phyloP scores from a whole-genome alignment of 305 asterid genomes.

The Fraxinus floribunda region DNA sequence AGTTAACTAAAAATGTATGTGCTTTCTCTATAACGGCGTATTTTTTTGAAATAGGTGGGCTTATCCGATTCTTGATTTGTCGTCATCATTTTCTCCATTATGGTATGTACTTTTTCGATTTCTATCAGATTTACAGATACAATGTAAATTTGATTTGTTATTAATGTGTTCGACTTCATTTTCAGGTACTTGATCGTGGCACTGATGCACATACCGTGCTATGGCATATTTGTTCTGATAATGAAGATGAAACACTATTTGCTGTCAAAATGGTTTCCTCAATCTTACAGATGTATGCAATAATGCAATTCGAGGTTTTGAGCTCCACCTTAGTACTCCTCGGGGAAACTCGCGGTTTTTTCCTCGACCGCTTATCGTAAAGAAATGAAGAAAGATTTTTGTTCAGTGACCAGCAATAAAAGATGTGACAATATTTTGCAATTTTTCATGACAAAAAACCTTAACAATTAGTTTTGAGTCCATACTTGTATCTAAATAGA shows the following conservation, averaged over 20 bases:
- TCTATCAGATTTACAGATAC: not conserved
- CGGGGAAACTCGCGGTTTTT: not conserved
- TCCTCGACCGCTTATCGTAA: not conserved
- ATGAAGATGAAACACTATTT: slow-evolving; percentile 72
- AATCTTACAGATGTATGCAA: slow-evolving; percentile 47
- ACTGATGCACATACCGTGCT: slow-evolving; percentile 92
- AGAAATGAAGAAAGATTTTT: not conserved
- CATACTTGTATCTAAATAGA: slow-evolving; percentile 34
- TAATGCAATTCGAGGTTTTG: slow-evolving; percentile 26
- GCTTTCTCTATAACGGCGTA: not conserved
- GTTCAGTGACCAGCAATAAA: slow-evolving; percentile 4
- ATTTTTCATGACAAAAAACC: not conserved
- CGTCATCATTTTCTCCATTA: slow-evolving; percentile 81
- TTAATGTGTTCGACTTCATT: not conserved
- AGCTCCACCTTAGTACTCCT: not conserved
- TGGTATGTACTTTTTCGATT: slow-evolving; percentile 52
- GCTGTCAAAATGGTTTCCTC: slow-evolving; percentile 83
- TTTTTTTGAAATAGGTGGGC: slow-evolving; percentile 80
- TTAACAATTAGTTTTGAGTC: slow-evolving; percentile 22
- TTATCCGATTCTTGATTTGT: slow-evolving; percentile 89
- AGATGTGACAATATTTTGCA: slow-evolving; percentile 7
- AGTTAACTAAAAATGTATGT: not conserved
- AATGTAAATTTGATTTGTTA: not conserved
- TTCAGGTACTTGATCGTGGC: slow-evolving; percentile 88
- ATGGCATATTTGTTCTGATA: slow-evolving; percentile 68